These are phyloP conservation scores for Lasiosphaeria hispida DNA, from an alignment of 495 filamentous ascomycete genomes.

Conservation along the genomic window DNA sequence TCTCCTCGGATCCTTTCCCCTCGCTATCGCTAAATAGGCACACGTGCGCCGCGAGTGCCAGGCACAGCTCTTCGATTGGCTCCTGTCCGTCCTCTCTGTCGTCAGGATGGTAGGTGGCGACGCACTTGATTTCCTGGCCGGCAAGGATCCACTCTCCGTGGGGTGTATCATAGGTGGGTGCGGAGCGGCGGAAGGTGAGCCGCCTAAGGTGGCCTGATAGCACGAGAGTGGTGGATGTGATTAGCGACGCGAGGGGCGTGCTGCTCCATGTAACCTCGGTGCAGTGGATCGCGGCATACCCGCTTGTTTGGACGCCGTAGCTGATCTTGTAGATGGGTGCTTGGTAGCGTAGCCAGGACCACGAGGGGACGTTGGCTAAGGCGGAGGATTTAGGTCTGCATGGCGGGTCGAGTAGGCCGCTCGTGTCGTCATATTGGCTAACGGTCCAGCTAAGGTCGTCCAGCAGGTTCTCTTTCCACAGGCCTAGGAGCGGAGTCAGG, in stretches of 20 bases:
- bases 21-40: too few relatives aligned
- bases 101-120: background rate
- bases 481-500: background rate
- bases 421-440: background rate
- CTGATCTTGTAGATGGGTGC: background rate
- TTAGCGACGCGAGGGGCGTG: background rate
- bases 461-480: conserved; percentile 3
- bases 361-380: background rate
- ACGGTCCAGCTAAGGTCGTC: background rate
- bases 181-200: background rate
- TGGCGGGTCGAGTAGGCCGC: background rate
- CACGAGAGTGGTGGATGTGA: background rate
- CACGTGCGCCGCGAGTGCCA: background rate
- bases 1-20: too few relatives aligned
- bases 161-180: background rate
- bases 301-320: background rate
- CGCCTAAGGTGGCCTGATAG: background rate
- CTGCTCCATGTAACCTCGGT: background rate
- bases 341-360: conserved; percentile 1
- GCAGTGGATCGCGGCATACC: background rate
- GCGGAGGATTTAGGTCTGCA: background rate
- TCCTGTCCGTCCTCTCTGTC: background rate
- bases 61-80: background rate
- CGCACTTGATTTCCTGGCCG: background rate
- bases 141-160: background rate